Evolutionary conservation across 148 eudicot genomes (phyloP).

Genomic region (Polygonum aviculare): DNA sequence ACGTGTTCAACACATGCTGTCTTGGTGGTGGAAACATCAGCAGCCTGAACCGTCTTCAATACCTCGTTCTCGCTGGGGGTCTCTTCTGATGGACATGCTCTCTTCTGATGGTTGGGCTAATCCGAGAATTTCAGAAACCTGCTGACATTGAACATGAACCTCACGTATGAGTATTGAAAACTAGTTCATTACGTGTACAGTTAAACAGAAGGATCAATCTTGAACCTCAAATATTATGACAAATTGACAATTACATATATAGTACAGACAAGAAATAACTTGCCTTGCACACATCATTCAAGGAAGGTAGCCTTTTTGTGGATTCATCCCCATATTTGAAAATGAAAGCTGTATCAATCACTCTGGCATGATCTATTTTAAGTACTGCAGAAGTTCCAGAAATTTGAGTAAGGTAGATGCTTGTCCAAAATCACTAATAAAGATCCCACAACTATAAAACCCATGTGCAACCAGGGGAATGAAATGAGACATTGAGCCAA

Average conservation of each 20-base stretch:
- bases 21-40: slow-evolving; percentile 10
- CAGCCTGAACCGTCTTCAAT: slow-evolving; percentile 30
- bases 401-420: neutral
- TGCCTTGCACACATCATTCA: slow-evolving; percentile 83
- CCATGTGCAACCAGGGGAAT: neutral
- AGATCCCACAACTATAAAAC: neutral
- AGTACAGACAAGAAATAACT: slow-evolving; percentile 15
- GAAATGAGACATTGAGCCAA: no score
- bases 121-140: no score
- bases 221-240: neutral
- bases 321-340: slow-evolving; percentile 52
- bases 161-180: no score
- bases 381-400: slow-evolving; percentile 41
- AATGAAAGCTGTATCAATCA: slow-evolving; percentile 76
- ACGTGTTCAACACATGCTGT: no score
- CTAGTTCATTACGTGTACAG: no score
- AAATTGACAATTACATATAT: neutral
- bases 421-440: neutral
- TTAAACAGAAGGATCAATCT: no score
- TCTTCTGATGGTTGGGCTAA: slow-evolving; percentile 38
- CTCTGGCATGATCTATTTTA: slow-evolving; percentile 76
- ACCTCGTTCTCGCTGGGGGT: slow-evolving; percentile 26
- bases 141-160: no score
- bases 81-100: slow-evolving; percentile 32
- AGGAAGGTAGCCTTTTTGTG: slow-evolving; percentile 49